Percentiles rank a stretch among this genome's conserved stretches.
phyloP scores from a whole-genome alignment of 768 basidiomycete genomes.

The Xerocomus brunneocitrinus region DNA sequence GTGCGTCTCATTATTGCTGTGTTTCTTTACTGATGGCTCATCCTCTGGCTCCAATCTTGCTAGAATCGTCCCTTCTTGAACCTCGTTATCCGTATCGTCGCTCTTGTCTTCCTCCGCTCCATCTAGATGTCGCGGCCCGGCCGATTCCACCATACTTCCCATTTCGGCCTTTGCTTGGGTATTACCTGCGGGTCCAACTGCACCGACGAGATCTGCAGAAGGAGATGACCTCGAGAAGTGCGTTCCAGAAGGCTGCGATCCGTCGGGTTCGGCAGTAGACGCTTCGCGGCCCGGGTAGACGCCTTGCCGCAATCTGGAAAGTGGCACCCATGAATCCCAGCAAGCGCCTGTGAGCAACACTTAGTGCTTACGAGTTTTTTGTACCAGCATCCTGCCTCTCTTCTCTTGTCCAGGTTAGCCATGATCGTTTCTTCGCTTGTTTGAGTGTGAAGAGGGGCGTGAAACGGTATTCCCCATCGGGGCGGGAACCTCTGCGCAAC shows the following conservation, averaged over 20 bases:
- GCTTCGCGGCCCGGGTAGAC: conserved; percentile 17
- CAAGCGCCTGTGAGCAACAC: neutral
- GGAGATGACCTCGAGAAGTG: too few species aligned
- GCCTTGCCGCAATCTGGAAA: conserved; percentile 12
- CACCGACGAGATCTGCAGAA: too few species aligned
- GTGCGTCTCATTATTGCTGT: neutral
- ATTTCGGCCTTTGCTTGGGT: too few species aligned
- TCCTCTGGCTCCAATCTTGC: too few species aligned
- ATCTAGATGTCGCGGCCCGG: too few species aligned
- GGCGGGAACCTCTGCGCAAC: neutral
- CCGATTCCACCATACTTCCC: too few species aligned
- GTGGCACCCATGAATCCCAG: neutral
- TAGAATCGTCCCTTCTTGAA: too few species aligned
- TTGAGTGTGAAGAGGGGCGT: conserved; percentile 10
- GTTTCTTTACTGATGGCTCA: too few species aligned
- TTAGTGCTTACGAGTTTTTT: conserved; percentile 6
- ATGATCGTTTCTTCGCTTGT: neutral
- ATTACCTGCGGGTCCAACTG: too few species aligned
- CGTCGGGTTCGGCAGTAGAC: neutral
- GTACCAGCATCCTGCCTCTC: neutral
- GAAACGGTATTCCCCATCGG: conserved; percentile 1
- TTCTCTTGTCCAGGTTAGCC: conserved; percentile 3
- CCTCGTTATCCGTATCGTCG: too few species aligned
- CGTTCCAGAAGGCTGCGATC: too few species aligned
- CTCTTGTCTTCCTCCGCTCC: too few species aligned